Base-by-base conservation (phyloP, 2,329 filamentous ascomycete genomes). In the Pseudopithomyces maydicus region DNA sequence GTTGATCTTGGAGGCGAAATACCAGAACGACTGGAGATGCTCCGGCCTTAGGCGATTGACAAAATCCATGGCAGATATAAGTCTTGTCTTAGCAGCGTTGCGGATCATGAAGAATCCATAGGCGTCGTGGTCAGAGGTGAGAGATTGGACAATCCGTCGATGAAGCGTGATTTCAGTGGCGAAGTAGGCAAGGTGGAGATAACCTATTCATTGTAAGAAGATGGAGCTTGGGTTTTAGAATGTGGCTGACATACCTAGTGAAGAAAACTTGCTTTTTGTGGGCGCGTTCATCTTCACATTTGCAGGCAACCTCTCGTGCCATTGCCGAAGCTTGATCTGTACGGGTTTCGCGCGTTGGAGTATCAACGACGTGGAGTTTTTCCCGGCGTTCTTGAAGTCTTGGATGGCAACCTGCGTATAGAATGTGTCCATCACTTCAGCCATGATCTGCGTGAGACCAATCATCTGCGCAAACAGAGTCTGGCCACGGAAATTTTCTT, bases 51-150 rank as follows among this genome's bases (percentile, higher is more conserved):
- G 85, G 0, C 94, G 89, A 77, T 97, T 97, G 67, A 97, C 92
- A 76, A 97, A 97, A 74, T 98, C 94, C 90, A 98, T 96, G 62
- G 93, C 92, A 20, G 91, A 96, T 71, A 97, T 97, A 33, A 98
- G 84, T 6, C 94, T 89, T 0, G 94, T 96, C 75, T 97, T 97
- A 52, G 94, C 94, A 3, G 94, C 94, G 55, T 89, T 93, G 52
- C 94, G 92, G 77, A 93, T 97, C 66, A 97, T 97, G 76, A 96
- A 91, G 54, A 92, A 85, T 48, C 96, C 87, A 68, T 97, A 96
- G 0, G 89, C 85, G 71, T 96, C 91, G 19, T 79, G 81, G 15
- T 78, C 75, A 1, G 80, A 75, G 0, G 78, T 70, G 41, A 97
- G 82, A 1, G 92, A 93, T 50, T 92, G 89, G 57, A 97, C 91